Conservation (phyloP, 306 rosid genomes). For the Sicyos baderoa region DNA sequence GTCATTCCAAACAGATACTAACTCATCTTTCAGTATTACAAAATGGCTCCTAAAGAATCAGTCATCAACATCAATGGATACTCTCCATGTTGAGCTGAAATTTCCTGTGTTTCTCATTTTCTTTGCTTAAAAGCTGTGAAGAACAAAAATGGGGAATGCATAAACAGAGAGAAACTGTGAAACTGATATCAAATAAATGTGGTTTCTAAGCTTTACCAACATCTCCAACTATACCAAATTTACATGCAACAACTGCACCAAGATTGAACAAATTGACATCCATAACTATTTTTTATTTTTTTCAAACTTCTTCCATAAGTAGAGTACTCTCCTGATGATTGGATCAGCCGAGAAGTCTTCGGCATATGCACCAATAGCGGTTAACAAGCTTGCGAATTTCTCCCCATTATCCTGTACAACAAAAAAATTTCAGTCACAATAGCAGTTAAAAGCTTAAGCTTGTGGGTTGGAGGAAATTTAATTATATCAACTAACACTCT, state of each 20-base stretch:
- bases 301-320: constrained; percentile 41
- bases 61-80: background rate
- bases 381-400: constrained; percentile 30
- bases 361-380: constrained; percentile 80
- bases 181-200: background rate
- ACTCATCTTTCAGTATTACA: background rate
- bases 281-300: background rate
- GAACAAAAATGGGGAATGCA: background rate
- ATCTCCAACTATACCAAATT: background rate
- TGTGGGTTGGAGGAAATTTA: too few species aligned
- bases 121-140: background rate
- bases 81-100: background rate
- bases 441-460: too few species aligned
- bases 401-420: constrained; percentile 62
- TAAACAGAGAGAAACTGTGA: background rate
- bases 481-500: too few species aligned
- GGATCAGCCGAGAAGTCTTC: constrained; percentile 88
- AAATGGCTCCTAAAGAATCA: background rate
- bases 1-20: background rate
- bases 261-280: background rate
- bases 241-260: background rate
- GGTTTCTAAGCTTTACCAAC: background rate
- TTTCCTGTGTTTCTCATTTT: background rate
- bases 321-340: constrained; percentile 50
- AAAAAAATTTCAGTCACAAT: constrained; percentile 1